A percentile compares a stretch with the other conserved stretches of the same genome.
phyloP scores from a whole-genome alignment of 768 basidiomycete genomes.

The Mycena albidolilacea region DNA sequence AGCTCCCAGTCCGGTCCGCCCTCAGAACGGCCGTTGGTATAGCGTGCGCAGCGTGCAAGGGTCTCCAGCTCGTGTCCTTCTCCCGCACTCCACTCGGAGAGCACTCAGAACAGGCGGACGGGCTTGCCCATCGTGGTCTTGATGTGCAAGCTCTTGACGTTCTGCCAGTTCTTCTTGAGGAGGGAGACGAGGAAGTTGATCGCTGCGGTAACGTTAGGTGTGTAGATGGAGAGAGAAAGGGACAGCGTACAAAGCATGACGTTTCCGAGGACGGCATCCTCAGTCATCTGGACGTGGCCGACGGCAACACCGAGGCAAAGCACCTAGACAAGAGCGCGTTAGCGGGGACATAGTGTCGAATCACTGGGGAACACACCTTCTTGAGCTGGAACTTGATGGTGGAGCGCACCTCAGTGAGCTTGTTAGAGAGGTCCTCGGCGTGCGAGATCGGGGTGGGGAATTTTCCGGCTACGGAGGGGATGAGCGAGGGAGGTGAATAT shows the following conservation, averaged over 20 bases:
- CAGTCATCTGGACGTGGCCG: constrained; percentile 97
- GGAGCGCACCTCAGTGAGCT: constrained; percentile 95
- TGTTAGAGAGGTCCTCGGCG: constrained; percentile 89
- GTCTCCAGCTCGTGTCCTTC: constrained; percentile 26
- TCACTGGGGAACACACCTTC: constrained; percentile 60
- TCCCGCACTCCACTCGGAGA: not conserved
- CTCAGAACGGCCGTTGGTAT: constrained; percentile 39
- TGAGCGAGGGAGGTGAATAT: constrained; percentile 2
- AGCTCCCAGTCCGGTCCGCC: constrained; percentile 41
- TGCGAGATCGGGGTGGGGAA: constrained; percentile 98
- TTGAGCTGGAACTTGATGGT: constrained; percentile 99
- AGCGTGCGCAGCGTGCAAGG: constrained; percentile 42
- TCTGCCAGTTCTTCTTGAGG: constrained; percentile 99
- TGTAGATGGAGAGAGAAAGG: not conserved
- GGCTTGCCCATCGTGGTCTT: constrained; percentile 91
- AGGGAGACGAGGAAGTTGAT: constrained; percentile 99
- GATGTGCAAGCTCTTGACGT: constrained; percentile 98
- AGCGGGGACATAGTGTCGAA: not conserved
- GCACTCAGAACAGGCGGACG: constrained; percentile 84
- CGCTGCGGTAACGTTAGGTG: constrained; percentile 60
- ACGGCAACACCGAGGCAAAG: constrained; percentile 99
- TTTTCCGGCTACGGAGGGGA: constrained; percentile 81
- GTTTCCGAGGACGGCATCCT: constrained; percentile 97
- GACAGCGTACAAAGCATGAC: constrained; percentile 90
- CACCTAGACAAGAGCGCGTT: constrained; percentile 55